Conservation (phyloP, 2,329 filamentous ascomycete species). For the Aspergillus sp. region DNA sequence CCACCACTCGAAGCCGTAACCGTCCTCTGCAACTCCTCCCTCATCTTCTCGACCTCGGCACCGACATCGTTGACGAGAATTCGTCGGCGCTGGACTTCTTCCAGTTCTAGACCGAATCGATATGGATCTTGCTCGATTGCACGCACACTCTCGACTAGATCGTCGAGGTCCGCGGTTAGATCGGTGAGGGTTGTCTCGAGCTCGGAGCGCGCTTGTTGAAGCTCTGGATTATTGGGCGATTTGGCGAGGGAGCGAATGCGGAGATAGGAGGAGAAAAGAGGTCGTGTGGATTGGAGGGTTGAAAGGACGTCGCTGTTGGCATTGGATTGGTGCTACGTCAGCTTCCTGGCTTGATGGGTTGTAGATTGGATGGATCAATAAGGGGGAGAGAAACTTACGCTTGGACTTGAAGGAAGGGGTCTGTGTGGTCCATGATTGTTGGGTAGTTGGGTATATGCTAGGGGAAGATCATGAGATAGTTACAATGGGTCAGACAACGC, state of each 20-base stretch:
- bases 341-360: neutral
- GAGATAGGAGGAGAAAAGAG: conserved; percentile 90
- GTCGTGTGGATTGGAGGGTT: conserved; percentile 76
- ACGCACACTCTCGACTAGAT: conserved; percentile 82
- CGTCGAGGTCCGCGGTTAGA: conserved; percentile 80
- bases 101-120: conserved; percentile 78
- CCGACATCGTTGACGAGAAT: conserved; percentile 87
- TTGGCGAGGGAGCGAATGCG: conserved; percentile 87
- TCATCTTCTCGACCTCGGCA: conserved; percentile 85
- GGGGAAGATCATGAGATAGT: neutral
- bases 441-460: conserved; percentile 4
- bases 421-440: conserved; percentile 37
- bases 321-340: conserved; percentile 16
- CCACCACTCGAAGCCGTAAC: conserved; percentile 43
- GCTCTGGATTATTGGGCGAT: conserved; percentile 68
- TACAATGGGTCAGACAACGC: neutral
- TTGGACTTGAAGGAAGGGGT: conserved; percentile 53
- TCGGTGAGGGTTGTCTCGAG: conserved; percentile 75
- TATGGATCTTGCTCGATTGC: conserved; percentile 87
- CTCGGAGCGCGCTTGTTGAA: conserved; percentile 67
- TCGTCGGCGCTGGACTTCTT: conserved; percentile 78
- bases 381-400: conserved; percentile 33
- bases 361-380: neutral
- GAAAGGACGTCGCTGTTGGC: conserved; percentile 76
- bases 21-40: conserved; percentile 70